These are phyloP conservation scores for Cyclocybe cylindracea DNA, from an alignment of 768 basidiomycete genomes.

Conservation along the genomic window DNA sequence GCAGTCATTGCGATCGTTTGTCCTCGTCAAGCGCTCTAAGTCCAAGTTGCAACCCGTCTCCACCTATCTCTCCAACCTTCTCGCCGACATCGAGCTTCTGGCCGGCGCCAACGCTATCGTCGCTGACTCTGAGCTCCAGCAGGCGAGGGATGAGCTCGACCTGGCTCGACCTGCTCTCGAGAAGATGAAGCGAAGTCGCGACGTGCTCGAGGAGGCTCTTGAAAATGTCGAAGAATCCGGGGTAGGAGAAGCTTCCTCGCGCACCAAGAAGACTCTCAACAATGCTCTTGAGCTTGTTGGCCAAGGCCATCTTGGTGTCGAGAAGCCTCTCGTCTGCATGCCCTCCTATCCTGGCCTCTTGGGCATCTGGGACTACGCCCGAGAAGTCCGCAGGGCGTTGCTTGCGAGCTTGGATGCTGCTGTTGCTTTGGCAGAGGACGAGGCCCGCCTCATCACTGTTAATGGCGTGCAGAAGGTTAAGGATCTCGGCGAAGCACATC, in stretches of 20 bases:
- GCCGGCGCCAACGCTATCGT: conserved; percentile 84
- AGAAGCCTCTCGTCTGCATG: conserved; percentile 45
- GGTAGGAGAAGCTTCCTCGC: conserved; percentile 49
- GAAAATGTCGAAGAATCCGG: conserved; percentile 79
- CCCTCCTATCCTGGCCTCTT: conserved; percentile 85
- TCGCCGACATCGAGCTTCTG: conserved; percentile 87
- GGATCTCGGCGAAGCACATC: conserved; percentile 71
- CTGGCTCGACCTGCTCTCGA: conserved; percentile 80
- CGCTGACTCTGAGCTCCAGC: conserved; percentile 75
- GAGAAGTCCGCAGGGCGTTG: conserved; percentile 75
- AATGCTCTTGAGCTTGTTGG: conserved; percentile 12
- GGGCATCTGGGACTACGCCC: conserved; percentile 83
- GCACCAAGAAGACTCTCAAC: conserved; percentile 40
- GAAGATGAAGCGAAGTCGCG: conserved; percentile 76
- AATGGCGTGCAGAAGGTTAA: conserved; percentile 66
- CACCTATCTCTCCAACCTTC: conserved; percentile 88
- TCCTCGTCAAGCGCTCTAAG: conserved; percentile 93
- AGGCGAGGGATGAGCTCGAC: conserved; percentile 69
- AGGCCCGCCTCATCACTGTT: conserved; percentile 70
- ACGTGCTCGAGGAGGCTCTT: conserved; percentile 76
- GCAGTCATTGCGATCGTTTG: conserved; percentile 87
- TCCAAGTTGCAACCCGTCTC: conserved; percentile 94
- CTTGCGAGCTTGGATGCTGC: conserved; percentile 81
- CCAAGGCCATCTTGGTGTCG: conserved; percentile 69
- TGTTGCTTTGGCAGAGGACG: conserved; percentile 79